Evolutionary conservation across 1,284 basidiomycete genomes (phyloP), one percentile per base, ranked within the genome.

Genomic region (Puccinia brachypodii): DNA sequence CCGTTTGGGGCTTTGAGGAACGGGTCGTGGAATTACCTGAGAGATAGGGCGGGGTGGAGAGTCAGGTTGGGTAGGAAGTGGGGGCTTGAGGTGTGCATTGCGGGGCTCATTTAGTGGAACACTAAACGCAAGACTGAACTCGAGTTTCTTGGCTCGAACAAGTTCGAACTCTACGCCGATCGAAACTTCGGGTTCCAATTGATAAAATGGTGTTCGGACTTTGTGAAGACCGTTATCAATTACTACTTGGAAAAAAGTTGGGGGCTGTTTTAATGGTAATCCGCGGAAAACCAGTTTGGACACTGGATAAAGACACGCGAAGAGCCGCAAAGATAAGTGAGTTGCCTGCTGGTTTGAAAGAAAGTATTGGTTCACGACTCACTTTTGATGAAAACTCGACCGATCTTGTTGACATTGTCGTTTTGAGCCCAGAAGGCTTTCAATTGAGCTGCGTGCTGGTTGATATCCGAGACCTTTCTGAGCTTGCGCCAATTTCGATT

Each of bases 401-500:
- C 79, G 40, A 81, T 81, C 58, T 66, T 73, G 44, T 50, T 81
- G 9, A 44, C 28, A 36, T 81, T 74, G 22, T 60, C 79, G 40
- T 81, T 73, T 56, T 73, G 71, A 50, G 79, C 71, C 79, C 79
- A 81, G 38, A 81, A 74, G 6, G 69, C 71, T 73, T 81, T 81
- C 40, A 81, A 50, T 42, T 81, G 69, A 64, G 71, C 71, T 56
- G 71, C 79, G 44, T 81, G 79, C 66, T 81, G 66, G 50, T 81
- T 81, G 28, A 81, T 81, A 74, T 81, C 79, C 13, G 79, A 81
- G 3, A 81, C 79, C 60, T 81, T 81, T 25, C 79, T 25, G 38
- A 81, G 44, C 47, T 81, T 81, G 31, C 79, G 69, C 79, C 79
- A 81, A 42, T 81, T 81, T 33, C 71, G 69, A 56, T 81, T 81